These are phyloP conservation scores for Colletotrichum endophyticum DNA, from an alignment of 2,329 filamentous ascomycete genomes.

Conservation along the genomic window DNA sequence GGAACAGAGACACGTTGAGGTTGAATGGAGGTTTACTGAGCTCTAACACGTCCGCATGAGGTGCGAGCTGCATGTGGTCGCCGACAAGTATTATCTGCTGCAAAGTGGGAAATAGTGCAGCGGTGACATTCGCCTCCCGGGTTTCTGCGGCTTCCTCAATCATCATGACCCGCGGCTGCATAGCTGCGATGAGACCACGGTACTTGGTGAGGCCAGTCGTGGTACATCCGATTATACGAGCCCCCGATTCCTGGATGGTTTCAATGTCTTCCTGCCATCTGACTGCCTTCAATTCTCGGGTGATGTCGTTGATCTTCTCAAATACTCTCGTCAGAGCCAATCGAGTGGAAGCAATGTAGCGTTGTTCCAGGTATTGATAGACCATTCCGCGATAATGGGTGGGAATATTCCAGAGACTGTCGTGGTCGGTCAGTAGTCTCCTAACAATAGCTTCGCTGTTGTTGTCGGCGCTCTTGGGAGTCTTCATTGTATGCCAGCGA, in stretches of 20 bases:
- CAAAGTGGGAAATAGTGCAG: constrained; percentile 54
- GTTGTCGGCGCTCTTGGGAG: not conserved
- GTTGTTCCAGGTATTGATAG: constrained; percentile 68
- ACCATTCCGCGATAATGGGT: constrained; percentile 62
- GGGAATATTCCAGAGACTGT: constrained; percentile 68
- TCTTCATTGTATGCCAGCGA: not conserved
- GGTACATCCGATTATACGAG: constrained; percentile 69
- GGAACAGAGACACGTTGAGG: constrained; percentile 79
- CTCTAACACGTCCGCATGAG: constrained; percentile 66
- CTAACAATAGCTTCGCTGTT: not conserved
- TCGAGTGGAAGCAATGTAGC: constrained; percentile 53
- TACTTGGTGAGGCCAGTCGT: constrained; percentile 86
- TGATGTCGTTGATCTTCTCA: constrained; percentile 52
- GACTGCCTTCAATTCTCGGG: constrained; percentile 58
- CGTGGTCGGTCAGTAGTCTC: constrained; percentile 15
- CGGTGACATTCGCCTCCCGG: constrained; percentile 64
- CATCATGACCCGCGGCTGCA: constrained; percentile 71
- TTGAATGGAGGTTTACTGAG: constrained; percentile 67
- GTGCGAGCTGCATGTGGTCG: constrained; percentile 81
- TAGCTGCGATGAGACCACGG: constrained; percentile 67
- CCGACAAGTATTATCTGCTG: constrained; percentile 68
- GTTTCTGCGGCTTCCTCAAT: constrained; percentile 85
- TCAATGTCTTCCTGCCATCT: constrained; percentile 62
- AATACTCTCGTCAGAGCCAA: constrained; percentile 54
- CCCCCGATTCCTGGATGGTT: constrained; percentile 36